These are phyloP conservation scores for Lipomyces yamanashiensis DNA, from an alignment of 805 yeast genomes.

Conservation along the genomic window DNA sequence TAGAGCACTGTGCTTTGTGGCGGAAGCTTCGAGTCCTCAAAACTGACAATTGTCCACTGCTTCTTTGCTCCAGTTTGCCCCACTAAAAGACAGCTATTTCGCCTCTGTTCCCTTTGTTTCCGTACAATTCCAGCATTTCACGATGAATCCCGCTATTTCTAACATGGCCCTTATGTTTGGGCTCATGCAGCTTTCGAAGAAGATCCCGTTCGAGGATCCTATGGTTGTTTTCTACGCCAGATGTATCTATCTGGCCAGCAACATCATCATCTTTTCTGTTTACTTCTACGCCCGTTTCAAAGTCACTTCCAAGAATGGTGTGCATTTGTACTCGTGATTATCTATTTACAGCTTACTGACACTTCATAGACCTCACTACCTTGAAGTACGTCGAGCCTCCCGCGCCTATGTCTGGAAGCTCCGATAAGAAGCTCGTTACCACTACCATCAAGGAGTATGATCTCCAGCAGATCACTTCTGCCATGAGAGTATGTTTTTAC, in stretches of 20 bases:
- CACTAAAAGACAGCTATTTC: neutral
- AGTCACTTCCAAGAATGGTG: conserved; percentile 73
- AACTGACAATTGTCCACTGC: too few relatives aligned
- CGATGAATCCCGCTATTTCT: conserved; percentile 85
- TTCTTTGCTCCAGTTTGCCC: neutral
- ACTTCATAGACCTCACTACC: conserved; percentile 68
- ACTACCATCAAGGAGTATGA: conserved; percentile 96
- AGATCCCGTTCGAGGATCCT: conserved; percentile 87
- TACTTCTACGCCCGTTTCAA: conserved; percentile 66
- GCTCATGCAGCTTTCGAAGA: conserved; percentile 94
- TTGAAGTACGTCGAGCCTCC: conserved; percentile 89
- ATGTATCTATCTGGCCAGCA: conserved; percentile 68
- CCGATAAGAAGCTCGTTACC: conserved; percentile 78
- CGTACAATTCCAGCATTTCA: neutral
- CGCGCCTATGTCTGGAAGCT: conserved; percentile 74
- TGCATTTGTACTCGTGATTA: conserved; percentile 13
- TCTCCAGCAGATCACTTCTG: conserved; percentile 77
- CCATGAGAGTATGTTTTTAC: conserved; percentile 50
- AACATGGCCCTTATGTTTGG: conserved; percentile 89
- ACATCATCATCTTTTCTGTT: conserved; percentile 63
- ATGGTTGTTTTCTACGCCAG: conserved; percentile 73
- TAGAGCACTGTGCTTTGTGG: too few relatives aligned
- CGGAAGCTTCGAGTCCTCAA: too few relatives aligned
- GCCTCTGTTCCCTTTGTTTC: neutral
- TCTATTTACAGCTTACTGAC: neutral